phyloP scores from a whole-genome alignment of 148 eudicot genomes.

The Gaultheria prostrata region DNA sequence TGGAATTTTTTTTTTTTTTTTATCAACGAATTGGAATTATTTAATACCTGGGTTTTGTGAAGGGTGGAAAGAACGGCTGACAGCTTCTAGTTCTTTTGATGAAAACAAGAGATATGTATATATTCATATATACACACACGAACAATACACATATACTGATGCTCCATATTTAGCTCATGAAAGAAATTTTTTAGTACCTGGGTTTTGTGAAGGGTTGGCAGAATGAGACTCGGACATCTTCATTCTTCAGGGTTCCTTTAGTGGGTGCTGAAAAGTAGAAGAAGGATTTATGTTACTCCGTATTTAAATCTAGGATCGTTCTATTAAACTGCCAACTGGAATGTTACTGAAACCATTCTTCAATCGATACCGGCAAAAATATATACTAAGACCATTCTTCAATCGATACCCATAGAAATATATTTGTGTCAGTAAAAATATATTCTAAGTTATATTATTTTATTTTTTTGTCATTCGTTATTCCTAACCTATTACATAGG shows the following conservation, averaged over 20 bases:
- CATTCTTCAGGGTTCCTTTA: background rate
- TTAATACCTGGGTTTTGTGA: conserved; percentile 20
- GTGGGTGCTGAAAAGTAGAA: background rate
- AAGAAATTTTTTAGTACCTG: conserved; percentile 16
- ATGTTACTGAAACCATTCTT: too few relatives aligned
- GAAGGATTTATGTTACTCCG: background rate
- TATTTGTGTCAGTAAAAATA: too few relatives aligned
- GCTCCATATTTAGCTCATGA: background rate
- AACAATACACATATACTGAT: background rate
- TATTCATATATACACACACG: background rate
- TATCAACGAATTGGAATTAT: background rate
- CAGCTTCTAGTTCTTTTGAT: background rate
- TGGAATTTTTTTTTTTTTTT: background rate
- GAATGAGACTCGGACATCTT: background rate
- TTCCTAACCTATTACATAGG: too few relatives aligned
- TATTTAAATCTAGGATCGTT: background rate
- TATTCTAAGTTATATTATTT: too few relatives aligned
- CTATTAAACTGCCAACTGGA: too few relatives aligned
- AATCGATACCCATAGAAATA: too few relatives aligned
- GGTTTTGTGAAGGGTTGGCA: background rate
- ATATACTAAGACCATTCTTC: too few relatives aligned
- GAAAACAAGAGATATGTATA: background rate
- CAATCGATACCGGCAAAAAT: too few relatives aligned
- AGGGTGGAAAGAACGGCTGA: too few relatives aligned
- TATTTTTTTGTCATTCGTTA: too few relatives aligned